These are phyloP conservation scores for Dendrothele bispora DNA, from an alignment of 768 basidiomycete species.

Conservation along the genomic window DNA sequence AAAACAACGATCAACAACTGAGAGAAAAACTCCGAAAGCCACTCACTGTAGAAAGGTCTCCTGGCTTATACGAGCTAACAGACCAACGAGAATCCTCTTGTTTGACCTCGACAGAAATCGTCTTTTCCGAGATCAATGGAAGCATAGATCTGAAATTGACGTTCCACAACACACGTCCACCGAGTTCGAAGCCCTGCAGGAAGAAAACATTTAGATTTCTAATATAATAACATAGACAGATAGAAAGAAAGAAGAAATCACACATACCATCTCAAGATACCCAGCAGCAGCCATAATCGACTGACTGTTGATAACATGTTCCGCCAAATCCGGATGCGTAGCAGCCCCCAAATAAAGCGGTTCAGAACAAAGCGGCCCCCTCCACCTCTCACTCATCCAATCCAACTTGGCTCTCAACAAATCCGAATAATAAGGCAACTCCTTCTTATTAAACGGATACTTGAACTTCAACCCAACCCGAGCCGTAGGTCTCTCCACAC, in stretches of 20 bases:
- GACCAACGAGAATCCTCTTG: slow-evolving; percentile 2
- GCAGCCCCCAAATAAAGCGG: slow-evolving; percentile 20
- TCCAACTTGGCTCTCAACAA: neutral
- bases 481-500: slow-evolving; percentile 1
- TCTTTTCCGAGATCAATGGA: slow-evolving; percentile 3
- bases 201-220: too few species aligned
- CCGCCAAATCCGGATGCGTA: slow-evolving; percentile 33
- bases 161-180: slow-evolving; percentile 7
- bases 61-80: neutral
- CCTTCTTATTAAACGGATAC: slow-evolving; percentile 24
- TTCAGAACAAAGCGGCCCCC: slow-evolving; percentile 1
- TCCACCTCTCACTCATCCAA: neutral
- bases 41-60: neutral
- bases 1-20: neutral
- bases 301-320: slow-evolving; percentile 38
- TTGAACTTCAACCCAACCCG: neutral
- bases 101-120: slow-evolving; percentile 1
- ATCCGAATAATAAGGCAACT: slow-evolving; percentile 15
- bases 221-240: too few species aligned
- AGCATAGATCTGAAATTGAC: slow-evolving; percentile 7
- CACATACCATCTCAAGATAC: slow-evolving; percentile 26
- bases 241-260: neutral
- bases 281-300: slow-evolving; percentile 40
- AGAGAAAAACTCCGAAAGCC: too few species aligned
- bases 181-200: slow-evolving; percentile 24